phyloP scores from a whole-genome alignment of 345 rosid genomes.

The Clarkia xantiana region DNA sequence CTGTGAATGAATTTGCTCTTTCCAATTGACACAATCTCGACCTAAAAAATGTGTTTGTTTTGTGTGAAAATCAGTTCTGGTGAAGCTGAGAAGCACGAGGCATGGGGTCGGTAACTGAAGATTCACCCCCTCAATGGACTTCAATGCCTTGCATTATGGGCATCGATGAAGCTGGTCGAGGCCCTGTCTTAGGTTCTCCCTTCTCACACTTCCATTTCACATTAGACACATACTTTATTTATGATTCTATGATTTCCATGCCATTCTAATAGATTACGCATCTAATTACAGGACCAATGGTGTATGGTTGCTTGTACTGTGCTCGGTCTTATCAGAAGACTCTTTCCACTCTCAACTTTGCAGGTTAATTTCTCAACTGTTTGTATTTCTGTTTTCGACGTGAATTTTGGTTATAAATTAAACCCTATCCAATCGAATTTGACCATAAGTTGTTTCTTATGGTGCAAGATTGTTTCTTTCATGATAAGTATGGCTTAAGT shows the following conservation, averaged over 20 bases:
- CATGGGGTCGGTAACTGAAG: conserved; percentile 20
- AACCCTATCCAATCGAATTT: neutral
- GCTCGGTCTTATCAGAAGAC: conserved; percentile 57
- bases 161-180: conserved; percentile 94
- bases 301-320: conserved; percentile 88
- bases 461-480: too few species aligned
- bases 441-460: too few species aligned
- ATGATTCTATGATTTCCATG: neutral
- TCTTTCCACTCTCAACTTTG: conserved; percentile 67
- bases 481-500: neutral
- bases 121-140: conserved; percentile 42
- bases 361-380: conserved; percentile 25
- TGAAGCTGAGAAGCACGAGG: neutral
- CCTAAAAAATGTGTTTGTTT: too few species aligned
- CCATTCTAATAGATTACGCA: neutral
- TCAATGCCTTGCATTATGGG: conserved; percentile 83
- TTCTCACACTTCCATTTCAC: neutral
- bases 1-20: too few species aligned
- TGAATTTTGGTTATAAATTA: neutral
- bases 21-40: too few species aligned
- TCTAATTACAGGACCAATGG: conserved; percentile 76
- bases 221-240: neutral
- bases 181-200: conserved; percentile 62
- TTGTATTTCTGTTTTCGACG: neutral
- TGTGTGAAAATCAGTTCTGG: too few species aligned